A percentile compares a stretch with the other conserved stretches of the same genome.
Evolutionary conservation across 306 rosid genomes (phyloP).

Genomic region (Oemleria cerasiformis): DNA sequence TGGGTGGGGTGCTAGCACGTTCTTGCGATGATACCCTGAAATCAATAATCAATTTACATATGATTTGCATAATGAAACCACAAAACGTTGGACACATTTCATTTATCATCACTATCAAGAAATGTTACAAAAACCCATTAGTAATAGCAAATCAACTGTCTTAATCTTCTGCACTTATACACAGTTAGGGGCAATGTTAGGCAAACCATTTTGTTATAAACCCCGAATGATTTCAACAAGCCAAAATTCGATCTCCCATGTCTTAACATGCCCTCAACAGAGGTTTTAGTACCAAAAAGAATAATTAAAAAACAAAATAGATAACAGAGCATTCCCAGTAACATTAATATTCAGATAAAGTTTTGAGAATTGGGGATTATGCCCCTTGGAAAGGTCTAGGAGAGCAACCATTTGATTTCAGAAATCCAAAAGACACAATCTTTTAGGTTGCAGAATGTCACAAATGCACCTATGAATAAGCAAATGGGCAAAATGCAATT

Average conservation of each 20-base stretch:
- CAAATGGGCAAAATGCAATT: background rate
- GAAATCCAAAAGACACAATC: background rate
- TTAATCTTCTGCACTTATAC: no score
- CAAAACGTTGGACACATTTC: background rate
- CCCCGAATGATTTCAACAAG: no score
- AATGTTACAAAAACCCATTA: background rate
- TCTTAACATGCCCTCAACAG: background rate
- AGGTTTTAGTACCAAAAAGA: background rate
- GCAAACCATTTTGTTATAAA: background rate
- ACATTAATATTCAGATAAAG: background rate
- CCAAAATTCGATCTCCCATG: background rate
- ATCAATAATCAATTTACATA: conserved; percentile 7
- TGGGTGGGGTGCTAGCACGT: conserved; percentile 70
- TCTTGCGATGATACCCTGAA: conserved; percentile 58
- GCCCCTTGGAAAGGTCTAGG: background rate
- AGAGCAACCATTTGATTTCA: background rate
- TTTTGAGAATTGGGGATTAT: background rate
- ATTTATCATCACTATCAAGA: background rate
- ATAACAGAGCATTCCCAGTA: background rate
- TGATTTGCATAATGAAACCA: conserved; percentile 12
- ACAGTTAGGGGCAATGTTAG: no score
- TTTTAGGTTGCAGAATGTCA: background rate
- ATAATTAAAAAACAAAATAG: background rate
- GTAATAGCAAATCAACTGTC: background rate
- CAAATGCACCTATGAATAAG: background rate